A percentile compares a stretch with the other conserved stretches of the same genome.
These are phyloP conservation scores for Friedmanniomyces endolithicus DNA, from an alignment of 495 filamentous ascomycete genomes.

Conservation along the genomic window DNA sequence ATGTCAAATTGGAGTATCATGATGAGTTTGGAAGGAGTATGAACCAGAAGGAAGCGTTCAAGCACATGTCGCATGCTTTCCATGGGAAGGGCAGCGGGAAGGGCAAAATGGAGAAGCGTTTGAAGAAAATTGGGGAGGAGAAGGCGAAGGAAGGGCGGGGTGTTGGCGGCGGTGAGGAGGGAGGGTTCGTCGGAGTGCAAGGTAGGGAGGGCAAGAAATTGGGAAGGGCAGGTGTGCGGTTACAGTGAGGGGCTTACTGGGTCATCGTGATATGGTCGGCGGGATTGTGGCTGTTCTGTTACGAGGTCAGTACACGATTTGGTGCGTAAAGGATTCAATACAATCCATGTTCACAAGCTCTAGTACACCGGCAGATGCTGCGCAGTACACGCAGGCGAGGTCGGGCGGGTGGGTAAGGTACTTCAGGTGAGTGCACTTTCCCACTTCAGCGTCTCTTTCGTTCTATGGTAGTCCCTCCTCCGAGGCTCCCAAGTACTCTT, in stretches of 20 bases:
- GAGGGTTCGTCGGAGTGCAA: slow-evolving; percentile 70
- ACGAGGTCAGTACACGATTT: too few species aligned
- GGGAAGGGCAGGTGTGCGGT: slow-evolving; percentile 74
- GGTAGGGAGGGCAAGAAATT: slow-evolving; percentile 65
- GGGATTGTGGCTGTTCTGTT: background rate
- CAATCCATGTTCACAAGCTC: too few species aligned
- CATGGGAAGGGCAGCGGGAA: slow-evolving; percentile 96
- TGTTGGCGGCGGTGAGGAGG: slow-evolving; percentile 62
- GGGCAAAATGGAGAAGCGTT: slow-evolving; percentile 90
- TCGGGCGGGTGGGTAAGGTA: too few species aligned
- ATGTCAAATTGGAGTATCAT: slow-evolving; percentile 77
- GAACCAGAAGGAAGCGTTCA: slow-evolving; percentile 92
- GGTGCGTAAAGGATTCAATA: too few species aligned
- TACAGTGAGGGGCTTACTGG: slow-evolving; percentile 32
- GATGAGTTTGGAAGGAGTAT: slow-evolving; percentile 77
- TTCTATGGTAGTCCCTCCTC: too few species aligned
- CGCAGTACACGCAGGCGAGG: too few species aligned
- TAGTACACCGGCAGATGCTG: too few species aligned
- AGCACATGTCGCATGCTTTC: slow-evolving; percentile 89
- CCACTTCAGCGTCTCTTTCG: too few species aligned
- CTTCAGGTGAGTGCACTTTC: too few species aligned
- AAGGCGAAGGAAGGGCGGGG: slow-evolving; percentile 74
- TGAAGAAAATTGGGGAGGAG: slow-evolving; percentile 96
- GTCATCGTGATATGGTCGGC: background rate
- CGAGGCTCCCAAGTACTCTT: too few species aligned